These are phyloP conservation scores for Aspergillus glaucus DNA, from an alignment of 2,329 filamentous ascomycete genomes.

Conservation along the genomic window DNA sequence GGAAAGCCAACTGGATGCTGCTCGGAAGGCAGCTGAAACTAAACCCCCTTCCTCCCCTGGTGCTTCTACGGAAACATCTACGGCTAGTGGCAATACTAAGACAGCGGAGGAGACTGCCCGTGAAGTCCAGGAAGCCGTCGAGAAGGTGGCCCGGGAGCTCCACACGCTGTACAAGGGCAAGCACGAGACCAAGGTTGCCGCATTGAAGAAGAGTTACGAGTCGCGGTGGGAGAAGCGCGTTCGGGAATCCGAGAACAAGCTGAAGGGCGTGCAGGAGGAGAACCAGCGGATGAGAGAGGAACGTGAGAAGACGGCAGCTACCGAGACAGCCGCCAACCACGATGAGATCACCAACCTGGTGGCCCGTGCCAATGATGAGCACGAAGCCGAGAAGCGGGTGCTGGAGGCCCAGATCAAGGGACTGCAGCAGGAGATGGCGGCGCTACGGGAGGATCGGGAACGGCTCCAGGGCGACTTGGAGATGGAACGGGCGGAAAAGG, in stretches of 20 bases:
- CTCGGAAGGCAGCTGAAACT: slow-evolving; percentile 24
- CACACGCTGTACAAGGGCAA: slow-evolving; percentile 94
- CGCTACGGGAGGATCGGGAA: slow-evolving; percentile 64
- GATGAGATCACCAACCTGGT: slow-evolving; percentile 41
- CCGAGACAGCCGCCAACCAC: slow-evolving; percentile 40
- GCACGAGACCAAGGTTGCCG: slow-evolving; percentile 91
- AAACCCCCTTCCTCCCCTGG: slow-evolving; percentile 2
- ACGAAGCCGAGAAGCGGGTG: slow-evolving; percentile 61
- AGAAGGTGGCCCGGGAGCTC: slow-evolving; percentile 88
- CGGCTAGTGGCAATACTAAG: slow-evolving; percentile 31
- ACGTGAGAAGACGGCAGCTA: slow-evolving; percentile 57
- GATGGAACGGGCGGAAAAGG: slow-evolving; percentile 45
- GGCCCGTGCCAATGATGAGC: slow-evolving; percentile 49
- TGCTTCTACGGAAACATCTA: slow-evolving; percentile 25
- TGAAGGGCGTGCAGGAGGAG: slow-evolving; percentile 64
- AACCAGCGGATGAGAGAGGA: slow-evolving; percentile 66
- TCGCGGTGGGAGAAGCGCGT: slow-evolving; percentile 83
- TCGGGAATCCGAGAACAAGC: slow-evolving; percentile 65
- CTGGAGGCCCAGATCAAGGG: slow-evolving; percentile 69
- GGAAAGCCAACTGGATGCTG: slow-evolving; percentile 40
- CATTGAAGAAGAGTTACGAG: slow-evolving; percentile 76
- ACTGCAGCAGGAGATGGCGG: slow-evolving; percentile 64
- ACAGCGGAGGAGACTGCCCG: slow-evolving; percentile 42
- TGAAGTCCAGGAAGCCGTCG: slow-evolving; percentile 78
- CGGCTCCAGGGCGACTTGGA: slow-evolving; percentile 54